Base-by-base conservation (phyloP, 2,329 filamentous ascomycete species). In the Ampelomyces quisqualis region DNA sequence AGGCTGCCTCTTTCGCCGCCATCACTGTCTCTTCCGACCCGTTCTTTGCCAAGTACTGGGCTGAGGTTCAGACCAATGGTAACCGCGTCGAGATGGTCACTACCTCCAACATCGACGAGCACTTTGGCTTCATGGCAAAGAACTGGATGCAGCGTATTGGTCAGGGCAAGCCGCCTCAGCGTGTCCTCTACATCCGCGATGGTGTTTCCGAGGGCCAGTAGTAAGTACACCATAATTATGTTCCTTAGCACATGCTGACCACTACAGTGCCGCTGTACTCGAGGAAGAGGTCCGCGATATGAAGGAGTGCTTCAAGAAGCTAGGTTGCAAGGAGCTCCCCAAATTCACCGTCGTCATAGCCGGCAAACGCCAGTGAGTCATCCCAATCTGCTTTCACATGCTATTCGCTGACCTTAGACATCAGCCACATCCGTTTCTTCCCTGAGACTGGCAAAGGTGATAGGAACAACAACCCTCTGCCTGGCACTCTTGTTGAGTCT, bases 291-390 rank as follows among this genome's bases (percentile, higher is more conserved):
- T 97, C 0, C 63, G 67, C 0, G 78, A 85, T 50, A 84, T 97
- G 69, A 86, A 85, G 68, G 65, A 73, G 0, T 71, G 73, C 18
- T 78, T 90, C 53, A 55, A 58, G 21, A 65, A 75, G 5, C 55
- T 64, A 3, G 65, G 66, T 13, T 62, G 65, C 27, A 68, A 66
- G 37, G 30, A 44, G 5, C 15, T 58, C 13, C 78, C 86, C 2
- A 86, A 86, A 63, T 84, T 96, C 58, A 90, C 90, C 0, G 89
- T 95, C 8, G 81, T 95, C 27, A 79, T 97, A 31, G 90, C 88
- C 1, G 90, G 88, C 1, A 98, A 98, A 77, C 86, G 93, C 3
- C 93, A 98, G n/a, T n/a, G n/a, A n/a, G n/a, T n/a, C n/a, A n/a
- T 55, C 91, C 43, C 26, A 83, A 95, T 37, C 86, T 93, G 11